Evolutionary conservation across 176 grass and related monocot genomes (phyloP).

Genomic region (barley (Hordeum vulgare)): DNA sequence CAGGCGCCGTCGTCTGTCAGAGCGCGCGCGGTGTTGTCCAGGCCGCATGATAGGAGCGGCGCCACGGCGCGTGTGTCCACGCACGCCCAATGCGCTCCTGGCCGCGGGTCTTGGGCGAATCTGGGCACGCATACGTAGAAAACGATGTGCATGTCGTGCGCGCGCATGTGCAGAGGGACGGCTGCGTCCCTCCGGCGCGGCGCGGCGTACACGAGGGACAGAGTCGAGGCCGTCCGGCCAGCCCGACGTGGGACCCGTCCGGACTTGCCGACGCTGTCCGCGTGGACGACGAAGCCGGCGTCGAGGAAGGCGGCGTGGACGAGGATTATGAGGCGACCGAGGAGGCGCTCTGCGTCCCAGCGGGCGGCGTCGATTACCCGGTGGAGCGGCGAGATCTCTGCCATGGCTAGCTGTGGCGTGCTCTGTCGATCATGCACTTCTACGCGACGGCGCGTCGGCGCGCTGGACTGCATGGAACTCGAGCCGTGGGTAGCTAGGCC

Average conservation of each 20-base stretch:
- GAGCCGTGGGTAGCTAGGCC: not conserved
- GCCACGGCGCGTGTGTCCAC: not conserved
- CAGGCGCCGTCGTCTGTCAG: not conserved
- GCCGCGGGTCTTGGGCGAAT: not conserved
- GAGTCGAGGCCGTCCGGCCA: not conserved
- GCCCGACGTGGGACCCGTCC: not conserved
- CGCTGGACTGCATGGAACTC: not conserved
- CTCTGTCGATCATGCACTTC: not conserved
- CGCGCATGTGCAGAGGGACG: not conserved
- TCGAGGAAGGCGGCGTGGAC: not conserved
- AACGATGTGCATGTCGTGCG: not conserved
- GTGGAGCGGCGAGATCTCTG: not conserved
- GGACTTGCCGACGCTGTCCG: not conserved
- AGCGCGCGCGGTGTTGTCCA: not conserved
- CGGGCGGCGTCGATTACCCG: not conserved
- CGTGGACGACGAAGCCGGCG: not conserved
- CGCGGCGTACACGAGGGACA: not conserved
- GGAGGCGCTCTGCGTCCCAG: not conserved
- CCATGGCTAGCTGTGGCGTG: not conserved
- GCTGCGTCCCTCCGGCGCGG: not conserved
- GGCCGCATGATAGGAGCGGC: not conserved
- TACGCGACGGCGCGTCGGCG: not conserved
- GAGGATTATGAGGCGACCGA: not conserved
- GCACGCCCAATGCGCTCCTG: not conserved
- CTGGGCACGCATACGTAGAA: not conserved